phyloP scores from a whole-genome alignment of 331 rosid genomes.

The Acacia pycnantha region DNA sequence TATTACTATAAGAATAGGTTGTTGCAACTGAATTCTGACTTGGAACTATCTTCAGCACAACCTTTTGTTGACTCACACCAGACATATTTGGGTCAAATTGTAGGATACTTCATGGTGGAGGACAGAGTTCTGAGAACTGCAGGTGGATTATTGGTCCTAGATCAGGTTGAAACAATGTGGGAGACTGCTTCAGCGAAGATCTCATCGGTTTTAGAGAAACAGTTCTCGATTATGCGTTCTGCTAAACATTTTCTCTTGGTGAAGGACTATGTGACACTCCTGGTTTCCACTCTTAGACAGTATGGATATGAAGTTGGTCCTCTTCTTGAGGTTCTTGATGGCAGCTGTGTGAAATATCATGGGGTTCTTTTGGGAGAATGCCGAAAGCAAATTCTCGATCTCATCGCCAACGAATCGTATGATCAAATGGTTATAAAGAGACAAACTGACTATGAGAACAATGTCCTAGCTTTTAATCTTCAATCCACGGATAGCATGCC shows the following conservation, averaged over 20 bases:
- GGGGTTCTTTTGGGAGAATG: conserved; percentile 76
- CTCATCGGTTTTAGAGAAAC: conserved; percentile 64
- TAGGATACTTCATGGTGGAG: conserved; percentile 89
- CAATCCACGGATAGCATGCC: conserved; percentile 81
- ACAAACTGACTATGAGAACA: conserved; percentile 71
- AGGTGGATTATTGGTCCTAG: conserved; percentile 59
- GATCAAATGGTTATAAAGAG: conserved; percentile 88
- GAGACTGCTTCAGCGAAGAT: conserved; percentile 70
- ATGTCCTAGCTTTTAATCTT: conserved; percentile 66
- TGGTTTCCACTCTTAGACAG: conserved; percentile 66
- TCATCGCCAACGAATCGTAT: conserved; percentile 61
- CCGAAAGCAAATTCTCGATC: conserved; percentile 45
- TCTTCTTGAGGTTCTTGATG: conserved; percentile 67
- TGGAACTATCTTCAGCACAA: conserved; percentile 74
- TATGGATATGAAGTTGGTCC: conserved; percentile 80
- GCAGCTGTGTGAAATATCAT: conserved; percentile 64
- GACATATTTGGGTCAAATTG: conserved; percentile 79
- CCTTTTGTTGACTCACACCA: conserved; percentile 79
- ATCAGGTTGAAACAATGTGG: conserved; percentile 85
- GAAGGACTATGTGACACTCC: conserved; percentile 92
- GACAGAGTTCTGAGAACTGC: conserved; percentile 83
- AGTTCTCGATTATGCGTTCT: conserved; percentile 73
- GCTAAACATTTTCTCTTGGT: conserved; percentile 81
- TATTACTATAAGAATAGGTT: conserved; percentile 82
- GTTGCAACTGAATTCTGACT: conserved; percentile 81